Evolutionary conservation across 768 basidiomycete genomes (phyloP).

Genomic region (Thelephora ganbajun): DNA sequence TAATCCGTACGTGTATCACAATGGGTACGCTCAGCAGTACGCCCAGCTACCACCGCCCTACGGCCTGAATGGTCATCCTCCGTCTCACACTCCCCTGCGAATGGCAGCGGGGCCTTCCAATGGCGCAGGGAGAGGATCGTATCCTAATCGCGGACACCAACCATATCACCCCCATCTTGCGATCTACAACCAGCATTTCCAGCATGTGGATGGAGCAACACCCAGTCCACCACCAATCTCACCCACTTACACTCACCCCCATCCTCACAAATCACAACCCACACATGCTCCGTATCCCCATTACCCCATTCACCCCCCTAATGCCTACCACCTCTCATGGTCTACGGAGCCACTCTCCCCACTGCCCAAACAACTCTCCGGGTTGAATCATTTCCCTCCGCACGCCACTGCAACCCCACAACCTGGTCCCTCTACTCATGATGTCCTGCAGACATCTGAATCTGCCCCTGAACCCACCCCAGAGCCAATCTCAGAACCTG

Average conservation of each 20-base stretch:
- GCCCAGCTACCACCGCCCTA: constrained; percentile 13
- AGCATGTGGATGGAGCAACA: constrained; percentile 17
- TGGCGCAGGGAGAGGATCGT: constrained; percentile 15
- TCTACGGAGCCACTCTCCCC: constrained; percentile 38
- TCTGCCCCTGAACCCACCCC: neutral
- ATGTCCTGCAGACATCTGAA: neutral
- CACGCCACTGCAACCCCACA: neutral
- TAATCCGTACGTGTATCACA: constrained; percentile 24
- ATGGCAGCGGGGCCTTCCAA: constrained; percentile 15
- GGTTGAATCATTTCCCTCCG: constrained; percentile 11
- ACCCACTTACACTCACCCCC: constrained; percentile 16
- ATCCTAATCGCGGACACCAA: constrained; percentile 22
- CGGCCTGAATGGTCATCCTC: constrained; percentile 23
- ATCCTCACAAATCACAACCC: constrained; percentile 19
- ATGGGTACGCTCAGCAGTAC: constrained; percentile 6
- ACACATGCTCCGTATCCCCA: constrained; percentile 17
- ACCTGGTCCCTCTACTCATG: neutral
- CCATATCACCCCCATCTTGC: constrained; percentile 25
- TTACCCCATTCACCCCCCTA: constrained; percentile 15
- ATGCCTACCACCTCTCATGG: constrained; percentile 29
- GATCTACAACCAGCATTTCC: constrained; percentile 23
- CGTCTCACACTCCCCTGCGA: constrained; percentile 23
- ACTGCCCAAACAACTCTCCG: constrained; percentile 49
- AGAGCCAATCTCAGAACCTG: neutral
- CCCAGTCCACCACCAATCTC: constrained; percentile 14